A percentile compares a stretch with the other conserved stretches of the same genome.
Evolutionary conservation across 306 rosid genomes (phyloP).

Genomic region (Sechiopsis laciniata): DNA sequence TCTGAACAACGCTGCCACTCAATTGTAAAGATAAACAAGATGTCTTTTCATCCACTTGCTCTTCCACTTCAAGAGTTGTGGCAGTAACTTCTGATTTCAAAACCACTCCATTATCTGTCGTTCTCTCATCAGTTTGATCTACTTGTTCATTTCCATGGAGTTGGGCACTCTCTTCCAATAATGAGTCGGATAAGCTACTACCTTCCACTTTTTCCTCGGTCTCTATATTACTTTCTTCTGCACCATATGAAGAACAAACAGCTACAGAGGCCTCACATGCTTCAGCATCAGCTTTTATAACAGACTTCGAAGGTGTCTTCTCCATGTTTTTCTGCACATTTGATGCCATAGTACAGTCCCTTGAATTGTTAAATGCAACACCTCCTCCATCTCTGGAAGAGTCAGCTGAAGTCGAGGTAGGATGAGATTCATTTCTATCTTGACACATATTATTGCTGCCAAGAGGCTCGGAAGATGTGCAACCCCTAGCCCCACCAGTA

Average conservation of each 20-base stretch:
- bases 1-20: slow-evolving; percentile 30
- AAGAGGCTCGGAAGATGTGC: slow-evolving; percentile 24
- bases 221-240: slow-evolving; percentile 38
- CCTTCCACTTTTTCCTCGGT: slow-evolving; percentile 31
- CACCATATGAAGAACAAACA: slow-evolving; percentile 22
- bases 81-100: slow-evolving; percentile 35
- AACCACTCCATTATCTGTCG: slow-evolving; percentile 29
- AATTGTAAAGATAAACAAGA: slow-evolving; percentile 41
- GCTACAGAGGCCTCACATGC: slow-evolving; percentile 22
- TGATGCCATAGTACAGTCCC: slow-evolving; percentile 16
- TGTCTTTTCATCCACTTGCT: slow-evolving; percentile 40
- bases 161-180: slow-evolving; percentile 26
- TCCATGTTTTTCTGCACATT: slow-evolving; percentile 30
- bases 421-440: slow-evolving; percentile 19
- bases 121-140: slow-evolving; percentile 33
- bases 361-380: slow-evolving; percentile 20
- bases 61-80: slow-evolving; percentile 35
- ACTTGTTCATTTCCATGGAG: slow-evolving; percentile 39
- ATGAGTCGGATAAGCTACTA: slow-evolving; percentile 31
- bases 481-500: slow-evolving; percentile 18
- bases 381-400: slow-evolving; percentile 25
- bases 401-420: slow-evolving; percentile 10
- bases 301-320: slow-evolving; percentile 18
- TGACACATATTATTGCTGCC: slow-evolving; percentile 20
- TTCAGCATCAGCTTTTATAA: slow-evolving; percentile 29